These are phyloP conservation scores for Petrea volubilis DNA, from an alignment of 257 asterid species.

Conservation along the genomic window DNA sequence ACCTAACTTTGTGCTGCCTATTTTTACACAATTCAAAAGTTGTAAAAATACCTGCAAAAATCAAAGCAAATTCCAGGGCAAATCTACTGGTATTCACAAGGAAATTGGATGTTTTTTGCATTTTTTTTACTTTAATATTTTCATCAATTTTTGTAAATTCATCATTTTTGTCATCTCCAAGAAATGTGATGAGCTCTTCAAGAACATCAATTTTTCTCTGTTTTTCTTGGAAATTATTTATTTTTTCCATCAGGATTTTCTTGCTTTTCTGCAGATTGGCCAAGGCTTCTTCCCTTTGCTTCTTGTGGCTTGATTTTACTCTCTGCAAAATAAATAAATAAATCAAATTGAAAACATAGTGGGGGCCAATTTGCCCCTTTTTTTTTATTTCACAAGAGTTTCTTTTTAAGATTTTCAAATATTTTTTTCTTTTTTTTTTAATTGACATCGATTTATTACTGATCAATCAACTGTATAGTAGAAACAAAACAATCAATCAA, in stretches of 20 bases:
- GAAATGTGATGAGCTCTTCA: slow-evolving; percentile 38
- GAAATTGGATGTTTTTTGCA: slow-evolving; percentile 19
- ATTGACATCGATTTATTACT: no score
- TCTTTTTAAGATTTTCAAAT: no score
- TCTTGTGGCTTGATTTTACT: slow-evolving; percentile 25
- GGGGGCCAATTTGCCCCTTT: no score
- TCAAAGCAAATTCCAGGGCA: slow-evolving; percentile 36
- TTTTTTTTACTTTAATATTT: not conserved
- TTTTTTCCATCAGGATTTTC: slow-evolving; percentile 33
- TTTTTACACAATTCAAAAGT: slow-evolving; percentile 15
- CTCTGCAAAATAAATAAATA: slow-evolving; percentile 30
- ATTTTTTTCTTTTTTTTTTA: no score
- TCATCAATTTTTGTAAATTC: slow-evolving; percentile 13
- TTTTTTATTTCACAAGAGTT: no score
- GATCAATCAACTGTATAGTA: no score
- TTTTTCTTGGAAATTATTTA: slow-evolving; percentile 29
- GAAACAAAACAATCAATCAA: no score
- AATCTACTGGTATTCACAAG: slow-evolving; percentile 26
- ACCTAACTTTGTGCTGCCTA: slow-evolving; percentile 13
- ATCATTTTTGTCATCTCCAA: slow-evolving; percentile 31
- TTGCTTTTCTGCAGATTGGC: slow-evolving; percentile 46
- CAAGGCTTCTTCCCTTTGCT: slow-evolving; percentile 35
- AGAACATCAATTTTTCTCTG: slow-evolving; percentile 25
- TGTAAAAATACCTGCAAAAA: slow-evolving; percentile 37
- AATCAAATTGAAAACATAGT: not conserved